These are phyloP conservation scores for Craspedostauros australis DNA, from an alignment of 108 stramenopile genomes.

Conservation along the genomic window DNA sequence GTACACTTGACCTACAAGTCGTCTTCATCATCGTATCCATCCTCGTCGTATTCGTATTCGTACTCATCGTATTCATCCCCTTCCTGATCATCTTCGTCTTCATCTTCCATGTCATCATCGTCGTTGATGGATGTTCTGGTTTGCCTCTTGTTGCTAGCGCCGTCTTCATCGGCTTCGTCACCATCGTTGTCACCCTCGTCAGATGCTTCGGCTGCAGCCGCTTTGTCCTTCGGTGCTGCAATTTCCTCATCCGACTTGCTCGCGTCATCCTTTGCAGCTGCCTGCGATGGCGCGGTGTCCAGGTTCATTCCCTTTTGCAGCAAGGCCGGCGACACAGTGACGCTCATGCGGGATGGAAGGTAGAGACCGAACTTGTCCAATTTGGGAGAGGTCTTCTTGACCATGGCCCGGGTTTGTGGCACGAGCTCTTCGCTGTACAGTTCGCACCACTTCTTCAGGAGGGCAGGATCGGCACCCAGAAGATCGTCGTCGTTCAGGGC, in stretches of 20 bases:
- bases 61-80: slow-evolving; percentile 41
- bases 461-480: slow-evolving; percentile 43
- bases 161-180: slow-evolving; percentile 19
- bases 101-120: slow-evolving; percentile 24
- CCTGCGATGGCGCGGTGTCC: slow-evolving; percentile 24
- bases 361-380: slow-evolving; percentile 82
- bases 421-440: slow-evolving; percentile 77
- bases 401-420: slow-evolving; percentile 75
- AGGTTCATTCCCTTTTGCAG: slow-evolving; percentile 72
- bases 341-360: slow-evolving; percentile 79
- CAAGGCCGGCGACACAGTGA: slow-evolving; percentile 58
- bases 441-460: slow-evolving; percentile 78
- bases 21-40: slow-evolving; percentile 50
- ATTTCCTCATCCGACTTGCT: slow-evolving; percentile 11
- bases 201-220: slow-evolving; percentile 21
- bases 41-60: slow-evolving; percentile 38
- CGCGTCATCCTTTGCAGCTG: slow-evolving; percentile 24
- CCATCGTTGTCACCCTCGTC: slow-evolving; percentile 11
- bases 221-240: slow-evolving; percentile 18
- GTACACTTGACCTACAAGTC: slow-evolving; percentile 8
- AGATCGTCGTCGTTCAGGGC: slow-evolving; percentile 50
- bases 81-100: slow-evolving; percentile 33
- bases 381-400: slow-evolving; percentile 73
- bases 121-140: neutral
- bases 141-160: neutral